phyloP scores from a whole-genome alignment of 441 rosid species.

The Sinapis alba region DNA sequence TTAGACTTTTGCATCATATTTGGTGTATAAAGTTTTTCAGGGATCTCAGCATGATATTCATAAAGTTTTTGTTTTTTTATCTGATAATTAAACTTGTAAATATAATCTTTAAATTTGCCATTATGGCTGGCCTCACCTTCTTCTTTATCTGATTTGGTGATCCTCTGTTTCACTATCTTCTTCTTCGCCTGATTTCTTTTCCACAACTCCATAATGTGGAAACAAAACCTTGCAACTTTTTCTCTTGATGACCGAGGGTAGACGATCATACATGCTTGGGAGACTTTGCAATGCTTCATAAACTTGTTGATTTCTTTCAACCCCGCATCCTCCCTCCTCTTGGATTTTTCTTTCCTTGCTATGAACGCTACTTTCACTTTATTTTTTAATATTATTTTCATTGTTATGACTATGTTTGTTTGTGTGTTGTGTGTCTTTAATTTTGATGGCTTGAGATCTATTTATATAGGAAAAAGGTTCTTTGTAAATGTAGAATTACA shows the following conservation, averaged over 20 bases:
- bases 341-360: no score
- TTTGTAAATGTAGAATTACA: no score
- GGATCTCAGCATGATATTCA: neutral
- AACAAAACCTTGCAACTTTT: slow-evolving; percentile 38
- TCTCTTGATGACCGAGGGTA: slow-evolving; percentile 42
- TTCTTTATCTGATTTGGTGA: slow-evolving; percentile 43
- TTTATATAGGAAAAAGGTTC: no score
- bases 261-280: slow-evolving; percentile 47
- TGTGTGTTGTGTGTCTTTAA: no score
- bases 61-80: neutral
- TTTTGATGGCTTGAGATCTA: no score
- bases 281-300: neutral
- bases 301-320: no score
- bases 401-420: no score
- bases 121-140: neutral
- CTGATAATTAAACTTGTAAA: neutral
- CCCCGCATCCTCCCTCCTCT: no score
- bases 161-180: slow-evolving; percentile 37
- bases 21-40: neutral
- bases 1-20: no score
- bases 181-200: slow-evolving; percentile 42
- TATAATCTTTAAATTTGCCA: no score
- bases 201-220: slow-evolving; percentile 43
- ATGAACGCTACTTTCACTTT: no score
- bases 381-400: no score